Base-by-base conservation (phyloP, 805 yeast species). In the Sugiyamaella qingdaonensis region DNA sequence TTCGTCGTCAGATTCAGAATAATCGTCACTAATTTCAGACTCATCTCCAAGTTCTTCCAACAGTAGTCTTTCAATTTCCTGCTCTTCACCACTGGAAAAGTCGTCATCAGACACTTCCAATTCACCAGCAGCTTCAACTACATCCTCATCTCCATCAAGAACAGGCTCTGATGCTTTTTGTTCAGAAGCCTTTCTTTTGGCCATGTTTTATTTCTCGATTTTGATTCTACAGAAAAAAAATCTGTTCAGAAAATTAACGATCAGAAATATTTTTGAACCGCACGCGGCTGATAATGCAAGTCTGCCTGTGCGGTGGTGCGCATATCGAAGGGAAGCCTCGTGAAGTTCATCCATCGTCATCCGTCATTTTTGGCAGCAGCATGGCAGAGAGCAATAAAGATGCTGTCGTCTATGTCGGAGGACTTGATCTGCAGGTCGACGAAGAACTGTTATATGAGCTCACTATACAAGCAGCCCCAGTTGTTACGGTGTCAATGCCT, bases 381-480 rank as follows among this genome's bases (percentile, higher is more conserved):
- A 57, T 10, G 81, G 77, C 71, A 5, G 83, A 82, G 46, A 71
- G 82, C 48, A 82, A 84, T 61, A 79, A 77, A 49, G 82, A 80
- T 39, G 79, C 82, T 1, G 78, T 95, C 1, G 66, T 90, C 1
- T 90, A 88, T 64, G 77, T 90, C 13, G 97, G 97, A 0, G 88
- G 90, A 59, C 69, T 94, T 2, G 96, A 88, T 59, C 81, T 84
- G 1, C 78, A 79, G 46, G 95, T 83, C 4, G 81, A 83, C 1
- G 96, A 88, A 61, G 70, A 75, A 1, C 63, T 91, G 16, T 68
- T 94, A 29, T 88, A 84, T 63, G 99, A 94, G 67, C 76, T 94
- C 18, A 83, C 90, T 66, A 67, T 87, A 5, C 98, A 94, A 67
- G 84, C 88, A 41, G 90, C 92, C 0, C 96, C 96, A 0, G 78